Base-by-base conservation (phyloP, 257 asterid genomes). In the Buddleja alternifolia region DNA sequence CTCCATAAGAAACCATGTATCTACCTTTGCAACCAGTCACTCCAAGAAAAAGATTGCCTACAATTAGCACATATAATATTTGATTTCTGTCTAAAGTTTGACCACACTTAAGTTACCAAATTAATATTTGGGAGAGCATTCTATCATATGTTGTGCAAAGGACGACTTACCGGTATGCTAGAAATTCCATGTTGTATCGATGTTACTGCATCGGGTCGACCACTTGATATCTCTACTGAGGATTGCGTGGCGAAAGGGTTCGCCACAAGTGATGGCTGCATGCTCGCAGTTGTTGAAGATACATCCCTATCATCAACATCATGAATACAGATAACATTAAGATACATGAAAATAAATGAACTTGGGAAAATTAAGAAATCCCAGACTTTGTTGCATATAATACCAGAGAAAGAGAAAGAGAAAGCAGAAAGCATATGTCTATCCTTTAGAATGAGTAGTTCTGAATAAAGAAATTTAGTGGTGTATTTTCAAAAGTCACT, bases 171-270 rank as follows among this genome's bases (percentile, higher is more conserved):
- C 14, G 78, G 58, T 21, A 73, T 23, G 58, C 69, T 73, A 24
- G 79, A 67, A 59, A 63, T 75, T 63, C 80, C 80, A 45, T 34
- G 20, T 45, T 42, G 79, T 57, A 51, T 46, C 24, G 73, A 23
- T 10, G 60, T 20, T 45, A 7, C 53, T 67, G 60, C 37, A 44
- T 54, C 45, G 48, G 72, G 23, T 63, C 6, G 75, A 54, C 21
- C 56, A 55, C 6, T 53, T 29, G 34, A 29, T 29, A 29, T 29
- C 34, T 29, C 34, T 29, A 29, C 2, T 24, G 60, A 52, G 16
- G 47, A 39, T 39, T 6, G 37, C 0, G 44, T 14, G 51, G 64
- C 8, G 47, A 75, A 70, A 59, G 76, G 69, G 25, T 42, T 57
- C 58, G 2, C 64, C 42, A 44, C 67, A 12, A 55, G 60, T 55